These are phyloP conservation scores for Diospyros lotus DNA, from an alignment of 148 eudicot species.

Conservation along the genomic window DNA sequence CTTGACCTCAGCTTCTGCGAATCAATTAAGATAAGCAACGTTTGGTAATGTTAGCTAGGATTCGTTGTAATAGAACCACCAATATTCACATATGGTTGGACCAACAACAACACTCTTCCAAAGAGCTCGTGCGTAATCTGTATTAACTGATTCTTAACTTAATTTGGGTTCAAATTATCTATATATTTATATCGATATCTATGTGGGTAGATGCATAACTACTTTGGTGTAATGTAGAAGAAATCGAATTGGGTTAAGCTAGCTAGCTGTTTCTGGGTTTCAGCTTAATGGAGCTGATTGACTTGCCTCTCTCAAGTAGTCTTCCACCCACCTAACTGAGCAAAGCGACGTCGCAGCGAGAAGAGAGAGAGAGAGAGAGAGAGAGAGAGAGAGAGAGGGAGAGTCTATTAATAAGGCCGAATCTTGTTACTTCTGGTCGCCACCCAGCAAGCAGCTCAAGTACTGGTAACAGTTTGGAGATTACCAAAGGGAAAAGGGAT, in stretches of 20 bases:
- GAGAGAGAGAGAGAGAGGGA: no score
- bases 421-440: no score
- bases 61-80: neutral
- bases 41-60: neutral
- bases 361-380: neutral
- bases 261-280: neutral
- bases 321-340: slow-evolving; percentile 20
- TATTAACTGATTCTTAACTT: no score
- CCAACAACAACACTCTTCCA: neutral
- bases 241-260: neutral
- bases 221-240: slow-evolving; percentile 29
- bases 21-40: neutral
- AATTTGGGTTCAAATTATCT: neutral
- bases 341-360: slow-evolving; percentile 15
- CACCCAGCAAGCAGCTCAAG: no score
- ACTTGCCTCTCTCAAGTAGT: neutral
- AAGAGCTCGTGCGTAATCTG: no score
- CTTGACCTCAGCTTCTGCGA: neutral
- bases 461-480: no score
- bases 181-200: neutral
- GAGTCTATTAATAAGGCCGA: no score
- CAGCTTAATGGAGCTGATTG: neutral
- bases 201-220: slow-evolving; percentile 1
- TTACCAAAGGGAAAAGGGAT: no score
- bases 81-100: neutral